Percentiles rank a stretch among this genome's conserved stretches.
Evolutionary conservation across 768 basidiomycete genomes (phyloP).

Genomic region (Calocybe indica): DNA sequence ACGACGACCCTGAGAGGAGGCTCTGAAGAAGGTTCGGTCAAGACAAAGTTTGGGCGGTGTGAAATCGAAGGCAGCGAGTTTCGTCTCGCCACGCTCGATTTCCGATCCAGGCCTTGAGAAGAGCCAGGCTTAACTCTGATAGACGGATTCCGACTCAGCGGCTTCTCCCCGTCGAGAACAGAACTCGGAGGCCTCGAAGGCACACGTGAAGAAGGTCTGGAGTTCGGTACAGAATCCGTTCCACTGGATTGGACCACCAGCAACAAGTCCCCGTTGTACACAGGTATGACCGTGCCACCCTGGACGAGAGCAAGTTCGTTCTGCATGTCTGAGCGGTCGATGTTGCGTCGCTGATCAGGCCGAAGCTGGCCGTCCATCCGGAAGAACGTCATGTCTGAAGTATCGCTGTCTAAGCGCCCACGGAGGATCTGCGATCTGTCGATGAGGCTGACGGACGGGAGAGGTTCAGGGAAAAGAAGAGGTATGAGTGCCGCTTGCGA

Average conservation of each 20-base stretch:
- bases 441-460: slow-evolving; percentile 62
- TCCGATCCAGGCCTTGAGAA: slow-evolving; percentile 67
- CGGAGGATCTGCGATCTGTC: slow-evolving; percentile 62
- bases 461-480: slow-evolving; percentile 69
- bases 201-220: slow-evolving; percentile 55
- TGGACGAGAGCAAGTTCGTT: slow-evolving; percentile 34
- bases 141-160: slow-evolving; percentile 57
- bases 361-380: slow-evolving; percentile 46
- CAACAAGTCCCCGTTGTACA: slow-evolving; percentile 70
- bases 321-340: slow-evolving; percentile 24
- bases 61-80: slow-evolving; percentile 79
- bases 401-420: slow-evolving; percentile 65
- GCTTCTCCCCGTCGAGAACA: slow-evolving; percentile 41
- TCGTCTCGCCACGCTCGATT: slow-evolving; percentile 66
- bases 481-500: slow-evolving; percentile 50
- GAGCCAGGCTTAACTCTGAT: slow-evolving; percentile 73
- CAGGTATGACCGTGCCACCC: slow-evolving; percentile 65
- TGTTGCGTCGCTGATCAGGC: slow-evolving; percentile 24
- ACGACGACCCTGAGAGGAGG: slow-evolving; percentile 72
- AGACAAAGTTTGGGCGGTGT: slow-evolving; percentile 48
- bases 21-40: slow-evolving; percentile 61
- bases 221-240: slow-evolving; percentile 37
- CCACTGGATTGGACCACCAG: slow-evolving; percentile 59
- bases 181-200: slow-evolving; percentile 72
- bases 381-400: slow-evolving; percentile 49